phyloP scores from a whole-genome alignment of 75 land plant species.

The Cupressus sempervirens region DNA sequence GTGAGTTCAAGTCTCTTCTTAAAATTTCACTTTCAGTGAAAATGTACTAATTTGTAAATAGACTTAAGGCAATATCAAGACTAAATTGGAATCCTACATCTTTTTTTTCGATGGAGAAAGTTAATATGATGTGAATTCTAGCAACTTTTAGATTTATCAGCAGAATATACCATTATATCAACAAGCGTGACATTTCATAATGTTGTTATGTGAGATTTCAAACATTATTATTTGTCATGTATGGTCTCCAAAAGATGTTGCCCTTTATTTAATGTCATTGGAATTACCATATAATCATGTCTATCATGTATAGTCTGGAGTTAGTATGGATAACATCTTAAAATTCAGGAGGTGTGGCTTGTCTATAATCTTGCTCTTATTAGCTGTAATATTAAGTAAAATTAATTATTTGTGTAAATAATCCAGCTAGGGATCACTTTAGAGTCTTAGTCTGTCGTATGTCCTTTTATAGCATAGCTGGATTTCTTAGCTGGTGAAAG shows the following conservation, averaged over 20 bases:
- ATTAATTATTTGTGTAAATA: not conserved
- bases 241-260: not conserved
- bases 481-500: not conserved
- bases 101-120: not conserved
- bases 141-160: not conserved
- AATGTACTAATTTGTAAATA: not conserved
- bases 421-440: not conserved
- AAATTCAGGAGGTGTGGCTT: not conserved
- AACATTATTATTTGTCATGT: too few species aligned
- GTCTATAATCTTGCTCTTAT: not conserved
- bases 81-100: not conserved
- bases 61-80: not conserved
- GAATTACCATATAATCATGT: not conserved
- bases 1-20: slow-evolving; percentile 23
- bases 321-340: not conserved
- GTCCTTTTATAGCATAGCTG: not conserved
- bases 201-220: not conserved
- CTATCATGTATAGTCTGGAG: not conserved
- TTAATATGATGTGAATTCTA: not conserved
- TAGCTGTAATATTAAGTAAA: not conserved
- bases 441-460: not conserved
- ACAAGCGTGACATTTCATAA: not conserved
- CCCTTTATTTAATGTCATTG: not conserved
- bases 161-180: not conserved
- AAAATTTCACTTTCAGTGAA: not conserved